Conservation (phyloP, 345 rosid genomes). For the Melastoma malabathricum region DNA sequence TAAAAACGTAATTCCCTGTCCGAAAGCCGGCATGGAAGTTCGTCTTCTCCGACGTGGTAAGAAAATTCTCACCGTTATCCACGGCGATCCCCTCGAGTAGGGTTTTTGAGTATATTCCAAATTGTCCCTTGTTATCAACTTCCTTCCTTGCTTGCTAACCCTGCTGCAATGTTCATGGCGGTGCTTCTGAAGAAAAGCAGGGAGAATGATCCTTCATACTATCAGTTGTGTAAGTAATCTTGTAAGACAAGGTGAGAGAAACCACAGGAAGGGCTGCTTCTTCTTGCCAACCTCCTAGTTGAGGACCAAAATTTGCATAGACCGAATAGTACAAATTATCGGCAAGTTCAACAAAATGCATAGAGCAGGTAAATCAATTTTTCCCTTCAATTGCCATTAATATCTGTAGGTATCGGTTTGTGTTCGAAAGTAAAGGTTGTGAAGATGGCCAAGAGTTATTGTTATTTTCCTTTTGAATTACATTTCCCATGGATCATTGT, state of each 20-base stretch:
- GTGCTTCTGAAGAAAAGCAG: slow-evolving; percentile 44
- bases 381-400: no score
- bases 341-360: slow-evolving; percentile 67
- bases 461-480: no score
- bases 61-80: no score
- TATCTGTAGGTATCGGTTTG: no score
- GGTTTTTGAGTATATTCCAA: slow-evolving; percentile 15
- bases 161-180: slow-evolving; percentile 7
- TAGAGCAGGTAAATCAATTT: slow-evolving; percentile 8
- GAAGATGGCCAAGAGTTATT: no score
- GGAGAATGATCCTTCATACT: slow-evolving; percentile 55
- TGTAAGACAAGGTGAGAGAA: slow-evolving; percentile 96
- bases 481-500: no score
- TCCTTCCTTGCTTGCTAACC: neutral
- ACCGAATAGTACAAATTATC: slow-evolving; percentile 62
- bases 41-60: neutral
- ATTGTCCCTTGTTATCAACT: neutral
- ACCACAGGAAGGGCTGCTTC: slow-evolving; percentile 77
- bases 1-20: no score
- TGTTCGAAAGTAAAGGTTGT: no score
- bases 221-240: slow-evolving; percentile 54
- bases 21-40: no score
- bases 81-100: slow-evolving; percentile 2
- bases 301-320: slow-evolving; percentile 72
- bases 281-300: slow-evolving; percentile 64